These are phyloP conservation scores for Fusarium chlamydosporum DNA, from an alignment of 2,329 filamentous ascomycete genomes.

Conservation along the genomic window DNA sequence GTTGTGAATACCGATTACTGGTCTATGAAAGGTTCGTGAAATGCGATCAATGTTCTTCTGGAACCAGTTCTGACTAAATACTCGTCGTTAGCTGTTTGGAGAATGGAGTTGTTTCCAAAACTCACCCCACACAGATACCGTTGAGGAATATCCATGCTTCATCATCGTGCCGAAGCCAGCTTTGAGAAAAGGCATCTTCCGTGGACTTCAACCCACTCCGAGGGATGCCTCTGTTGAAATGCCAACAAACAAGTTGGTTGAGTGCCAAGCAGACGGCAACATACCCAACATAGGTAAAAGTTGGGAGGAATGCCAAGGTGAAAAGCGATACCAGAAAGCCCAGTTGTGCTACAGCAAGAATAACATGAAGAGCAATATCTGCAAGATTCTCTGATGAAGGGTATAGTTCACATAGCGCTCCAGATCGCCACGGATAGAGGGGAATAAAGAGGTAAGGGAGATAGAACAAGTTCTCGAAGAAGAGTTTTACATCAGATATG, in stretches of 20 bases:
- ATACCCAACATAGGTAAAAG: conserved; percentile 13
- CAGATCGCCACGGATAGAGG: conserved; percentile 12
- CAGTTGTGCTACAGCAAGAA: conserved; percentile 18
- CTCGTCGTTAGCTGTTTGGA: background rate
- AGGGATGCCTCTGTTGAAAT: conserved; percentile 31
- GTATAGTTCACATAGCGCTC: conserved; percentile 22
- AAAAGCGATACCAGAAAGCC: conserved; percentile 21
- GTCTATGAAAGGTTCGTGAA: conserved; percentile 33
- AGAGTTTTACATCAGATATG: conserved; percentile 17
- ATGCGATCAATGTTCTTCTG: conserved; percentile 37
- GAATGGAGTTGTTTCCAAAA: accelerated
- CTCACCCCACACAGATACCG: conserved; percentile 36
- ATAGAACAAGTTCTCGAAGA: conserved; percentile 20
- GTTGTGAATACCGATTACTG: conserved; percentile 33
- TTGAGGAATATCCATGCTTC: conserved; percentile 41
- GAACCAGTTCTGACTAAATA: conserved; percentile 29
- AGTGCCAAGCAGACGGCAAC: background rate
- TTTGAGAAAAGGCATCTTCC: conserved; percentile 8
- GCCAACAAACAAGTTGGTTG: conserved; percentile 23
- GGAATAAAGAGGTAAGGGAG: conserved; percentile 25
- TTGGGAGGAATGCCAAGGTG: background rate
- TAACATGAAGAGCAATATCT: conserved; percentile 14
- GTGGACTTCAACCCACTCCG: conserved; percentile 24
- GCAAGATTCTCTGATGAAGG: conserved; percentile 18
- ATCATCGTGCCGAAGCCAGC: conserved; percentile 29